These are phyloP conservation scores for Ostreobium quekettii DNA, from an alignment of 139 green algal species.

Conservation along the genomic window DNA sequence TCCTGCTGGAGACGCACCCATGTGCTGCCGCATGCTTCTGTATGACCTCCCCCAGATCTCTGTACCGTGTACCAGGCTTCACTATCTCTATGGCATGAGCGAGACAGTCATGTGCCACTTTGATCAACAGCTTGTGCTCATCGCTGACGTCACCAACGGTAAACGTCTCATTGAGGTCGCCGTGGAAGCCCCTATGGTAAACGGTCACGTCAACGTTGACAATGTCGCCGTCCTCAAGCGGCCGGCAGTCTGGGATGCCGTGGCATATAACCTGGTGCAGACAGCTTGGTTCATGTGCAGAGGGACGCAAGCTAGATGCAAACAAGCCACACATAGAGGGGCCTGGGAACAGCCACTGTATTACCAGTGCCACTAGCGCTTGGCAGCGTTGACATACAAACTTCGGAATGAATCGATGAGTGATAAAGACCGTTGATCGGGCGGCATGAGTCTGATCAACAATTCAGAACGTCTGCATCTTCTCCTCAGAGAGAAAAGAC, in stretches of 20 bases:
- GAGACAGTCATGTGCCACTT: slow-evolving; percentile 64
- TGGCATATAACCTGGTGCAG: slow-evolving; percentile 87
- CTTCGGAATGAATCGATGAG: no score
- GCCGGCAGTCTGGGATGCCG: slow-evolving; percentile 87
- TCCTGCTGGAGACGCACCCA: no score
- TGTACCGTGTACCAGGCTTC: slow-evolving; percentile 80
- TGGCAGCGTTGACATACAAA: no score
- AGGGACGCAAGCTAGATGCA: no score
- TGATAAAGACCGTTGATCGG: no score
- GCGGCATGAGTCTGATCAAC: no score
- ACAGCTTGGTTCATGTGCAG: no score
- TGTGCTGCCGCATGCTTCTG: slow-evolving; percentile 46
- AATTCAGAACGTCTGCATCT: no score
- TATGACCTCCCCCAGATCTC: slow-evolving; percentile 87
- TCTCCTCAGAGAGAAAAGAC: no score
- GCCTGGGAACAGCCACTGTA: no score
- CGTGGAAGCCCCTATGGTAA: slow-evolving; percentile 82
- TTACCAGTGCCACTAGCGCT: no score
- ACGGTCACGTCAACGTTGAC: slow-evolving; percentile 95
- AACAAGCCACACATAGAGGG: no score
- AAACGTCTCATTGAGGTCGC: slow-evolving; percentile 96
- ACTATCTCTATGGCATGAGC: slow-evolving; percentile 72
- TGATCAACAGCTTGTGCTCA: slow-evolving; percentile 66
- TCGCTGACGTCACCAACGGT: slow-evolving; percentile 66
- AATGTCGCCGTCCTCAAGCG: slow-evolving; percentile 90